Conservation (phyloP, 768 basidiomycete genomes). For the Termitomyces sp. region DNA sequence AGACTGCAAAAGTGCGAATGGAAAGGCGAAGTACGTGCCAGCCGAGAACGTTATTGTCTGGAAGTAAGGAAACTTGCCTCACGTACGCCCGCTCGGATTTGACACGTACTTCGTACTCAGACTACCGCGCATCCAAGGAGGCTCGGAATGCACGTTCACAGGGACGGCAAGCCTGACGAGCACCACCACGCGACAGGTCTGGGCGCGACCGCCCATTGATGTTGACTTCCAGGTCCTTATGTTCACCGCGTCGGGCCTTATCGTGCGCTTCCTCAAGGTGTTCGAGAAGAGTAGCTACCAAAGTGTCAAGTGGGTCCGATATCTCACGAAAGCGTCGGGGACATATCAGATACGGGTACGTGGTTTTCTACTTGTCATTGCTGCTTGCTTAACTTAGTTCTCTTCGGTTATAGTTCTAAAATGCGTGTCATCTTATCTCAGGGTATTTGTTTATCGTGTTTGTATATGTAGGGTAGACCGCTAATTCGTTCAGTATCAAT, state of each 20-base stretch:
- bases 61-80: constrained; percentile 66
- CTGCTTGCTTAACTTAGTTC: neutral
- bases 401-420: constrained; percentile 4
- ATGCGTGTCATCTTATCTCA: neutral
- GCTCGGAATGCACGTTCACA: constrained; percentile 82
- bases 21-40: constrained; percentile 97
- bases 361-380: constrained; percentile 8
- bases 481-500: too few species aligned
- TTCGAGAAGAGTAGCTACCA: constrained; percentile 96
- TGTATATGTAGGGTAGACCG: too few species aligned
- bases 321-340: constrained; percentile 91
- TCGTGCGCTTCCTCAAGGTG: constrained; percentile 96
- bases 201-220: constrained; percentile 97
- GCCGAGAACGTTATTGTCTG: constrained; percentile 95
- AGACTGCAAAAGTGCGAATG: constrained; percentile 86
- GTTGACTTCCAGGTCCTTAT: constrained; percentile 99
- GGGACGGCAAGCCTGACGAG: constrained; percentile 81
- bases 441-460: too few species aligned
- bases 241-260: constrained; percentile 95
- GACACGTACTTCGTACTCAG: constrained; percentile 35
- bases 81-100: neutral
- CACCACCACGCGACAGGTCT: constrained; percentile 91
- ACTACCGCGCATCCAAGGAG: constrained; percentile 89
- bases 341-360: constrained; percentile 91
- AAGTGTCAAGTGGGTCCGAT: constrained; percentile 94